These are phyloP conservation scores for Fusarium transvaalense DNA, from an alignment of 2,329 filamentous ascomycete genomes.

Conservation along the genomic window DNA sequence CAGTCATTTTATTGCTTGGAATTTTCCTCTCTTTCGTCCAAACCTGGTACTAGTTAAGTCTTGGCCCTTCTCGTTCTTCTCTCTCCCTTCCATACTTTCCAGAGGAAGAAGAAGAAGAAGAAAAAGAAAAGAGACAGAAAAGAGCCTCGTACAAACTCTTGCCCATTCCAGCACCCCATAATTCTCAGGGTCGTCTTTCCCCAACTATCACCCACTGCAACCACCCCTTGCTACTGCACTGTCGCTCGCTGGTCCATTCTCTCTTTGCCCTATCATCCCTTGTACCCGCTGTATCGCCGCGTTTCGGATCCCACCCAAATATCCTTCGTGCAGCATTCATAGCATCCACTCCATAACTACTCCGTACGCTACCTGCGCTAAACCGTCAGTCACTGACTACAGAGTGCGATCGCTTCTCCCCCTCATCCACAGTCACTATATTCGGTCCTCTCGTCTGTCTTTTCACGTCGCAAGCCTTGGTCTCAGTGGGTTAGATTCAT, in stretches of 20 bases:
- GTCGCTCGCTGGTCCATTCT: conserved; percentile 43
- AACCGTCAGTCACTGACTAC: conserved; percentile 28
- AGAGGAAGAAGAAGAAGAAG: not conserved
- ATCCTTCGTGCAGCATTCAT: conserved; percentile 36
- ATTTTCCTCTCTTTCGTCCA: conserved; percentile 23
- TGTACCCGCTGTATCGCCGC: conserved; percentile 37
- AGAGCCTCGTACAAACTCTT: not conserved
- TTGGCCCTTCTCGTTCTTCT: conserved; percentile 26
- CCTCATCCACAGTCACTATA: conserved; percentile 30
- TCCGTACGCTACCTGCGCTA: conserved; percentile 27
- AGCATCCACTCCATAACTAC: conserved; percentile 23
- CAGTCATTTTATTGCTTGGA: conserved; percentile 37
- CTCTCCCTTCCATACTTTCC: conserved; percentile 23
- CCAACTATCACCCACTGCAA: conserved; percentile 29
- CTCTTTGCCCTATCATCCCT: conserved; percentile 25
- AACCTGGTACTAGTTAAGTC: conserved; percentile 31
- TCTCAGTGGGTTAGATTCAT: conserved; percentile 7
- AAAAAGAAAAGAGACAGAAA: not conserved
- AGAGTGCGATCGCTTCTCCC: conserved; percentile 29
- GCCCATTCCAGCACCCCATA: conserved; percentile 24
- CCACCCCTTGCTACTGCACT: conserved; percentile 30
- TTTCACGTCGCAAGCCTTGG: conserved; percentile 15
- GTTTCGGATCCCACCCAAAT: conserved; percentile 42
- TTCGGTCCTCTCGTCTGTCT: conserved; percentile 7
- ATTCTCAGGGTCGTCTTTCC: conserved; percentile 21